These are phyloP conservation scores for Cruciata laevipes DNA, from an alignment of 257 asterid species.

Conservation along the genomic window DNA sequence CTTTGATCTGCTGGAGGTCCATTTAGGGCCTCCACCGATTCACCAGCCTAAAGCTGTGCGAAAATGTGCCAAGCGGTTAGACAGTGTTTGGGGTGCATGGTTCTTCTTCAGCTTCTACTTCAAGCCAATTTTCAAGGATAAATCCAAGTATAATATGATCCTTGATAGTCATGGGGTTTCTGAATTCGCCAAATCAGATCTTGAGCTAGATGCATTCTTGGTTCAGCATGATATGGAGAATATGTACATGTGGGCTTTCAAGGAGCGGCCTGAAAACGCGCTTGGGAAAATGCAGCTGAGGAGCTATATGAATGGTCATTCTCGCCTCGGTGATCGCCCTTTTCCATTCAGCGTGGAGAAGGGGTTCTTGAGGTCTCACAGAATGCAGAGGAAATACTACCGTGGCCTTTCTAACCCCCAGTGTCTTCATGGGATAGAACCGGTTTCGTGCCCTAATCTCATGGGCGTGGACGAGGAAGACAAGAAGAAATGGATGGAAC, in stretches of 20 bases:
- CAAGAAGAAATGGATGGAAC: conserved; percentile 57
- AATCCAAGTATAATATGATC: background rate
- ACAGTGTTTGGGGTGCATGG: conserved; percentile 86
- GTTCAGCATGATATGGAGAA: conserved; percentile 87
- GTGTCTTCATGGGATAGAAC: conserved; percentile 64
- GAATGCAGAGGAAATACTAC: conserved; percentile 72
- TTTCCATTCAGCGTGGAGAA: conserved; percentile 63
- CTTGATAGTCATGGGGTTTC: conserved; percentile 38
- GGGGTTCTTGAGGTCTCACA: conserved; percentile 63
- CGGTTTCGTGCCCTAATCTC: conserved; percentile 48
- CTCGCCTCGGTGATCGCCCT: conserved; percentile 71
- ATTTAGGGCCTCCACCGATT: conserved; percentile 40
- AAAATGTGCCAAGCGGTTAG: conserved; percentile 52
- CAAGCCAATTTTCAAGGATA: conserved; percentile 3
- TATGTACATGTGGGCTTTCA: conserved; percentile 83
- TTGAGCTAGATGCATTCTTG: conserved; percentile 57
- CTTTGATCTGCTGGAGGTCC: conserved; percentile 63
- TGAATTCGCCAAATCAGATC: conserved; percentile 57
- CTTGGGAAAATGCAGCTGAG: conserved; percentile 77
- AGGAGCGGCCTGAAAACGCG: conserved; percentile 75
- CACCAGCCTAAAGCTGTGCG: conserved; percentile 47
- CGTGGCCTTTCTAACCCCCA: conserved; percentile 74
- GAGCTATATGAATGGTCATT: conserved; percentile 74
- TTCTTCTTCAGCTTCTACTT: conserved; percentile 72
- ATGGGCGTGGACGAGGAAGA: conserved; percentile 50